Evolutionary conservation across 805 yeast species (phyloP).

Genomic region (Cyberlindnera saturnus): DNA sequence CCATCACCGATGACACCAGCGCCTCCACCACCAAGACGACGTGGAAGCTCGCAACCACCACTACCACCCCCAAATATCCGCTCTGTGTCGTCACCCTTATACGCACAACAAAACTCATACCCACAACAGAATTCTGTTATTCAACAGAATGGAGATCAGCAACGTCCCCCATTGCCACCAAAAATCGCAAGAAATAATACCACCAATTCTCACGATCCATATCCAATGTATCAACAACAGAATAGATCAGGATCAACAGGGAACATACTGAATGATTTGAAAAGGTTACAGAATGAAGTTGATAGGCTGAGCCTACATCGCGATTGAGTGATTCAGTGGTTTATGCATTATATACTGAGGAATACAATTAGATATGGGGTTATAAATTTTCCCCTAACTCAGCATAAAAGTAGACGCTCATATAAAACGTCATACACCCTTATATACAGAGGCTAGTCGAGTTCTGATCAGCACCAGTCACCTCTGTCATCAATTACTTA

Average conservation of each 20-base stretch:
- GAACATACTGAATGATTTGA: slow-evolving; percentile 57
- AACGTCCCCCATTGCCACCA: slow-evolving; percentile 19
- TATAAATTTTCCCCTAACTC: not conserved
- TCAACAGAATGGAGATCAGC: not conserved
- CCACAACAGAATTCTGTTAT: not conserved
- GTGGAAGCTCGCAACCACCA: slow-evolving; percentile 28
- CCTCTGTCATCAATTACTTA: not conserved
- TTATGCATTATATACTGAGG: too few relatives aligned
- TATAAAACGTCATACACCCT: too few relatives aligned
- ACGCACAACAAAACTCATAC: not conserved
- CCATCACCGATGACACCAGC: slow-evolving; percentile 18
- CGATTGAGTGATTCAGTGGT: too few relatives aligned
- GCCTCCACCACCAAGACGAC: slow-evolving; percentile 34
- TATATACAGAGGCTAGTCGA: not conserved
- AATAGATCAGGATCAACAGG: slow-evolving; percentile 20
- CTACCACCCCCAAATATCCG: slow-evolving; percentile 14
- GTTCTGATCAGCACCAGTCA: not conserved
- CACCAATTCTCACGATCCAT: slow-evolving; percentile 10
- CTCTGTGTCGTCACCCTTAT: slow-evolving; percentile 8
- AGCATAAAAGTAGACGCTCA: not conserved
- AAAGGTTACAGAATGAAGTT: slow-evolving; percentile 65
- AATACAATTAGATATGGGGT: too few relatives aligned
- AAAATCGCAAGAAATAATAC: slow-evolving; percentile 7
- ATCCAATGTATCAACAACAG: slow-evolving; percentile 12
- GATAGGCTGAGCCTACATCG: slow-evolving; percentile 37